Evolutionary conservation across 1,139 yeast genomes (phyloP), one percentile per base, ranked within the genome.

Genomic region (Yamadazyma buinensis): DNA sequence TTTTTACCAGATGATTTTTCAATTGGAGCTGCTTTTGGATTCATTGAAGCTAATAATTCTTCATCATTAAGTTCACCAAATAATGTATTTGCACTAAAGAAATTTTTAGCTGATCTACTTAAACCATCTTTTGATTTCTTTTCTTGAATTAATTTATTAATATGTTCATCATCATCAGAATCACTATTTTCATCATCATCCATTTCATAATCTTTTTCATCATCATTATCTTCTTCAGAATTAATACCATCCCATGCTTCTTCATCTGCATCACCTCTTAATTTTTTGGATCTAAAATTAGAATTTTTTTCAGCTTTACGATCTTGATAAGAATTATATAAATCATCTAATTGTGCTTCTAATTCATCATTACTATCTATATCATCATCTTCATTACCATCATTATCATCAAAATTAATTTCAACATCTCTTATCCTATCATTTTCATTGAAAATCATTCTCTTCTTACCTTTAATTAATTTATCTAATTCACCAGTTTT

Each of bases 181-280:
- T 72, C 80, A 34, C 42, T 37, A 19, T 64, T 69, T 15, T 66
- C 41, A 21, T 65, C 68, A 8, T 55, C 63, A 23, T 64, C 74
- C 70, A 65, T 55, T 40, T 67, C 71, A 35, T 66, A 70, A 31
- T 70, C 74, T 20, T 65, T 69, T 21, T 61, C 65, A 29, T 59
- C 68, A 7, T 59, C 68, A 15, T 62, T 60, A 22, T 58, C 68
- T 7, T 59, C 59, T 13, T 59, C 69, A 7, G 73, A 76, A 17
- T 70, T 59, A 42, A 90, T 82, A 32, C 97, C 97, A 31, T 81
- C 84, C 97, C 97, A 92, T 34, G 77, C 84, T 43, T 80, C 92
- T 42, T 81, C 88, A 44, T 80, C 80, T 36, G 71, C 84, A 45
- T 80, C 88, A 25, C 90, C 95, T 54, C 97, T 76, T 25, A 85